phyloP scores from a whole-genome alignment of 345 rosid genomes.

The Eucalyptus grandis region DNA sequence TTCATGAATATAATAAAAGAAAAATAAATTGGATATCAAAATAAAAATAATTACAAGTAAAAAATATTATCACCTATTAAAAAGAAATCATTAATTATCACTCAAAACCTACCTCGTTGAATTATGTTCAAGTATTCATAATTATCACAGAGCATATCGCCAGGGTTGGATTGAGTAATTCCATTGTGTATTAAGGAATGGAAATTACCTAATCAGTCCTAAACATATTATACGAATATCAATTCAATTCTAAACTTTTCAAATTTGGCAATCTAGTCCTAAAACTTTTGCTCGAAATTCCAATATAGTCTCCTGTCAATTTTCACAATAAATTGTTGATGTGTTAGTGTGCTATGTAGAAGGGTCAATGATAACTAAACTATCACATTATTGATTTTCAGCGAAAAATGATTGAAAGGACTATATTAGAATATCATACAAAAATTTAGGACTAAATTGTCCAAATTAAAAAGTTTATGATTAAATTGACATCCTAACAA shows the following conservation, averaged over 20 bases:
- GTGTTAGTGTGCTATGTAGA: background rate
- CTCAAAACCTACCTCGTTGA: background rate
- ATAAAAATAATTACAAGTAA: too few species aligned
- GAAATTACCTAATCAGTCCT: background rate
- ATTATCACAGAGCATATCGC: background rate
- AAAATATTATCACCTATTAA: too few species aligned
- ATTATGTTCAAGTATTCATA: background rate
- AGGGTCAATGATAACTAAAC: background rate
- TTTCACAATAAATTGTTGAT: background rate
- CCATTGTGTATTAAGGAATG: background rate
- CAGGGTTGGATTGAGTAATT: background rate
- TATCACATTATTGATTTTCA: background rate
- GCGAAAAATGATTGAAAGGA: accelerated
- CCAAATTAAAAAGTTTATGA: background rate
- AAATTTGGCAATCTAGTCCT: background rate
- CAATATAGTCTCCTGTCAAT: accelerated
- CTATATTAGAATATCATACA: accelerated
- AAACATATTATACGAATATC: background rate
- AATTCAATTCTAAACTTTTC: background rate
- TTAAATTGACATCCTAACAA: background rate
- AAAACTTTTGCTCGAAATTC: background rate
- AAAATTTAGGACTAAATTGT: background rate
- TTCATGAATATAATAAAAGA: too few species aligned
- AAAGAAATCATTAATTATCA: too few species aligned
- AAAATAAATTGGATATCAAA: too few species aligned